A percentile compares a stretch with the other conserved stretches of the same genome.
Conservation (phyloP, 768 basidiomycete species). For the Chalciporus sphaerocephalus region DNA sequence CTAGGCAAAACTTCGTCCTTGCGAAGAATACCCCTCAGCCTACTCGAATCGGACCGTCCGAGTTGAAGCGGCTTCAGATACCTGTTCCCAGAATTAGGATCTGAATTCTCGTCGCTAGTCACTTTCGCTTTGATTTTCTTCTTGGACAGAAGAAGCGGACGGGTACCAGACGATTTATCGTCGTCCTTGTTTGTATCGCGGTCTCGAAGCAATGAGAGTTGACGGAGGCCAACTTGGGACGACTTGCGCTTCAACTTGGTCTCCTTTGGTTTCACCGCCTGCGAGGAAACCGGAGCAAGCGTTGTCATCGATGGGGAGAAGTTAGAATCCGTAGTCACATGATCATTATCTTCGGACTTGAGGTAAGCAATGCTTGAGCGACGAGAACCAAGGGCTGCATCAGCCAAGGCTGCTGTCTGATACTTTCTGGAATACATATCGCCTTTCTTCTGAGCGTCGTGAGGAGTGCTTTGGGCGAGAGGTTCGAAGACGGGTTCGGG, state of each 20-base stretch:
- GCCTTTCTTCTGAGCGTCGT: slow-evolving; percentile 38
- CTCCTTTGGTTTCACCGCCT: slow-evolving; percentile 48
- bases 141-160: slow-evolving; percentile 56
- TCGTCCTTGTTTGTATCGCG: slow-evolving; percentile 41
- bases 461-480: slow-evolving; percentile 58
- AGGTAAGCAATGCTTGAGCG: slow-evolving; percentile 65
- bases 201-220: slow-evolving; percentile 59
- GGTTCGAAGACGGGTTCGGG: slow-evolving; percentile 21
- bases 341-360: slow-evolving; percentile 47
- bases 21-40: slow-evolving; percentile 53
- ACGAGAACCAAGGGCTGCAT: slow-evolving; percentile 22
- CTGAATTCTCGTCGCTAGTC: slow-evolving; percentile 32
- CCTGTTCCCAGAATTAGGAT: slow-evolving; percentile 37
- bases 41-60: slow-evolving; percentile 58
- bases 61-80: slow-evolving; percentile 59
- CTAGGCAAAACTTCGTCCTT: slow-evolving; percentile 54
- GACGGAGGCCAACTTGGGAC: slow-evolving; percentile 41
- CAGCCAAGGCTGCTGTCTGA: slow-evolving; percentile 20
- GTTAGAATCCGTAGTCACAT: slow-evolving; percentile 3
- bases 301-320: slow-evolving; percentile 26
- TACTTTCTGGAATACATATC: slow-evolving; percentile 13
- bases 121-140: slow-evolving; percentile 40
- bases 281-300: slow-evolving; percentile 46
- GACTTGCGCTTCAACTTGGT: slow-evolving; percentile 45
- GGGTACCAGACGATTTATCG: slow-evolving; percentile 34